A percentile compares a stretch with the other conserved stretches of the same genome.
Conservation (phyloP, 306 rosid genomes). For the Castanea crenata region DNA sequence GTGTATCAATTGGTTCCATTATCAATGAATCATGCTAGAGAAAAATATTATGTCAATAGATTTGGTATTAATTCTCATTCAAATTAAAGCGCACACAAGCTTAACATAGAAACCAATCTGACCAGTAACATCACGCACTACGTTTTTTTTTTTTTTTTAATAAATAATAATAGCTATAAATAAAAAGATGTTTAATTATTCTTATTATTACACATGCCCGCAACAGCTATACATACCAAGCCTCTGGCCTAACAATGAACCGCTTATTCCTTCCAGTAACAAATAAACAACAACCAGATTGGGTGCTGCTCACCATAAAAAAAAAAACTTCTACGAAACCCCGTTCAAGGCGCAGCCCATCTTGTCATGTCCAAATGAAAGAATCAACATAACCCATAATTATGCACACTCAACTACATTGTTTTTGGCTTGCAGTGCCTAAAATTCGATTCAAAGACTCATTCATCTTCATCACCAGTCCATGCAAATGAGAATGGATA, state of each 20-base stretch:
- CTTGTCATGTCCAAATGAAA: slow-evolving; percentile 52
- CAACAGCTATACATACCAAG: slow-evolving; percentile 32
- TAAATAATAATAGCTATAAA: slow-evolving; percentile 5
- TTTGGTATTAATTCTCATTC: background rate
- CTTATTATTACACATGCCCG: slow-evolving; percentile 46
- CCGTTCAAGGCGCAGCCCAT: slow-evolving; percentile 26
- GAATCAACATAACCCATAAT: slow-evolving; percentile 52
- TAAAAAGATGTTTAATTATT: background rate
- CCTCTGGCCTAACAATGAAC: slow-evolving; percentile 27
- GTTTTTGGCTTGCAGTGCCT: slow-evolving; percentile 15
- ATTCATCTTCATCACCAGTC: slow-evolving; percentile 59
- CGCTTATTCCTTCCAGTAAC: slow-evolving; percentile 37
- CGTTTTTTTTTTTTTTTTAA: background rate
- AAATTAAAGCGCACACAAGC: background rate
- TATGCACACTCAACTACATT: slow-evolving; percentile 38
- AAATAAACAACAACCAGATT: slow-evolving; percentile 38
- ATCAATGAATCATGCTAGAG: background rate
- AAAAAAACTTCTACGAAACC: slow-evolving; percentile 36
- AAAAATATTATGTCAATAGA: background rate
- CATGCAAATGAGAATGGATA: slow-evolving; percentile 64
- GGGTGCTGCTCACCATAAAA: slow-evolving; percentile 33
- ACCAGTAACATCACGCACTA: background rate
- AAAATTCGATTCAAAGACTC: slow-evolving; percentile 17
- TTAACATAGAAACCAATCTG: background rate
- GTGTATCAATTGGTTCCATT: background rate